Evolutionary conservation across 2,329 filamentous ascomycete species (phyloP), one percentile per base, ranked within the genome.

Genomic region (Phaeophleospora eucalypticola): DNA sequence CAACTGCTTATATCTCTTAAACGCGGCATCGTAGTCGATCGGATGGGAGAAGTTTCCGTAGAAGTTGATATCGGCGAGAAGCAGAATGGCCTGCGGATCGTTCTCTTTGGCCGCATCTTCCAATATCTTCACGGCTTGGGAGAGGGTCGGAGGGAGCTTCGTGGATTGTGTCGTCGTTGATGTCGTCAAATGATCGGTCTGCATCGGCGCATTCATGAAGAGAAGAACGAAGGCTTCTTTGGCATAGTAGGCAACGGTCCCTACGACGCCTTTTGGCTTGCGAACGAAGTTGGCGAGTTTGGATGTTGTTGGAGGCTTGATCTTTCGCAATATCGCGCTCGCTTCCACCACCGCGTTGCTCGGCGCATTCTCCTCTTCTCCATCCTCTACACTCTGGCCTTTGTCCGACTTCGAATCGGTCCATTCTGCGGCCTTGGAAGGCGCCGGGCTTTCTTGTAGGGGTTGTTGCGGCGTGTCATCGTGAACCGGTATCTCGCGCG

Each of bases 51-150:
- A 95, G 68, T 97, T 96, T 65, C 93, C 93, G 61, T 93, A 89
- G 69, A 97, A 97, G 72, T 94, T 95, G 78, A 98, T 84, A 65
- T 98, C 88, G 15, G 88, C 93, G 18, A 98, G 77, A 14, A 95
- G 75, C 63, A 86, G 95, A 37, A 97, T 80, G 4, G 93, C 93
- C 66, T 98, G 90, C 2, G 87, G 79, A 63, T 89, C 76, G 54
- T 76, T 69, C 6, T 74, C 67, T 9, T 52, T 49, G 3, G 81
- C 81, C 27, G 82, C 81, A 41, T 75, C 68, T 58, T 80, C 74
- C 49, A 87, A 68, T 27, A 84, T 69, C 46, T 71, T 68, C 33
- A 84, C 78, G 2, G 80, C 83, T 51, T 77, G 71, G 17, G 69
- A 66, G n/a, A 86, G 68, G 7, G 74, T 71, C 24, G 70, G 70